These are phyloP conservation scores for Podospora pseudopauciseta DNA, from an alignment of 495 filamentous ascomycete genomes.

Conservation along the genomic window DNA sequence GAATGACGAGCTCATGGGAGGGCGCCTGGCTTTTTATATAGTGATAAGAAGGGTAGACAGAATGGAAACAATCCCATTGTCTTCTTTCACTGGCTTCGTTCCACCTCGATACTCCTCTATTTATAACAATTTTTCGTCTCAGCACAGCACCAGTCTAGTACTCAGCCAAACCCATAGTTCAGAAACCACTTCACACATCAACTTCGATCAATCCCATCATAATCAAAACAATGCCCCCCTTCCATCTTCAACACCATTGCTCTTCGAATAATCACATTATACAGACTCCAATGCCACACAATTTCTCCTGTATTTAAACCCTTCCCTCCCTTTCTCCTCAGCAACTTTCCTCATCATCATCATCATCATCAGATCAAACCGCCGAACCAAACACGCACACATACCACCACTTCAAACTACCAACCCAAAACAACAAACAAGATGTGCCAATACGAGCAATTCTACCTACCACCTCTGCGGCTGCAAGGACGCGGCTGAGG, in stretches of 20 bases:
- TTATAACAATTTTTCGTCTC: background rate
- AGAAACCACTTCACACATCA: background rate
- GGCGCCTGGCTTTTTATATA: background rate
- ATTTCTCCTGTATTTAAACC: background rate
- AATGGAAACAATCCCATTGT: background rate
- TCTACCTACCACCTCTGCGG: background rate
- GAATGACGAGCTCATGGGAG: background rate
- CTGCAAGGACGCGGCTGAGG: background rate
- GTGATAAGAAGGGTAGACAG: background rate
- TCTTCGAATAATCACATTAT: background rate
- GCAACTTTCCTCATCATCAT: background rate
- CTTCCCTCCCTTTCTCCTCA: background rate
- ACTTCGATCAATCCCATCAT: background rate
- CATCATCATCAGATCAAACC: background rate
- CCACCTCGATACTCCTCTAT: background rate
- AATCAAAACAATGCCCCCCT: background rate
- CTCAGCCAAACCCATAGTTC: background rate
- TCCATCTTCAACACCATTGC: background rate
- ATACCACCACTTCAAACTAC: background rate
- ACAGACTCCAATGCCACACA: background rate
- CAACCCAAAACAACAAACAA: background rate
- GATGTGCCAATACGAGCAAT: background rate
- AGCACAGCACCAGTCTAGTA: background rate
- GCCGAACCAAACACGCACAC: background rate
- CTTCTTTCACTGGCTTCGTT: background rate